phyloP scores from a whole-genome alignment of 106 monocot genomes.

The Triglochin maritima region DNA sequence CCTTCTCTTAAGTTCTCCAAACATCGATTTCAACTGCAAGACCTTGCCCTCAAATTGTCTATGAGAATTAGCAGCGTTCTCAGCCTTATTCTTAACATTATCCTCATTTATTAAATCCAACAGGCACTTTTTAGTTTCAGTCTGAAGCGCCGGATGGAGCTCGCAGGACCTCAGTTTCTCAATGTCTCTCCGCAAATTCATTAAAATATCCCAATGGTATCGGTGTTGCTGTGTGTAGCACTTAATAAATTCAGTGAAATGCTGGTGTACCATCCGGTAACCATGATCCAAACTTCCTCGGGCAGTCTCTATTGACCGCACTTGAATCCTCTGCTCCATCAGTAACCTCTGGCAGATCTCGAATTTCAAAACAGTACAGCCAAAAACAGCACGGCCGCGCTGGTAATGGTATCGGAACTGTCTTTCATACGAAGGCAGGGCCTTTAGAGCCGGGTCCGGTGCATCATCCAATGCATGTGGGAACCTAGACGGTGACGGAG shows the following conservation, averaged over 20 bases:
- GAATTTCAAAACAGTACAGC: slow-evolving; percentile 33
- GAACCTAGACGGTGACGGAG: slow-evolving; percentile 27
- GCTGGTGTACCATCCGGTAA: slow-evolving; percentile 44
- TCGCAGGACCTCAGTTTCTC: slow-evolving; percentile 48
- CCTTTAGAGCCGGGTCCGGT: slow-evolving; percentile 80
- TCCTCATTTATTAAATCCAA: slow-evolving; percentile 81
- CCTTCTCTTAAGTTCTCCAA: slow-evolving; percentile 55
- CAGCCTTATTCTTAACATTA: slow-evolving; percentile 53
- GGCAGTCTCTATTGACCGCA: slow-evolving; percentile 72
- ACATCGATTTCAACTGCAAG: slow-evolving; percentile 62
- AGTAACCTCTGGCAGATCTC: slow-evolving; percentile 66
- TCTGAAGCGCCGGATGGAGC: slow-evolving; percentile 60
- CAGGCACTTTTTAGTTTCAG: slow-evolving; percentile 54
- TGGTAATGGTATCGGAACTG: slow-evolving; percentile 81
- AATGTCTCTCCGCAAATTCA: slow-evolving; percentile 58
- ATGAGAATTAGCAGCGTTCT: slow-evolving; percentile 55
- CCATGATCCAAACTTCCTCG: slow-evolving; percentile 64
- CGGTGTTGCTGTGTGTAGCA: slow-evolving; percentile 60
- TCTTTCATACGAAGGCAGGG: slow-evolving; percentile 75
- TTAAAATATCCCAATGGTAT: slow-evolving; percentile 52
- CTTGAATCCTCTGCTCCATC: slow-evolving; percentile 78
- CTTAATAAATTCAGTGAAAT: slow-evolving; percentile 55
- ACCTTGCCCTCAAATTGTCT: slow-evolving; percentile 85
- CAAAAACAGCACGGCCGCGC: slow-evolving; percentile 41
- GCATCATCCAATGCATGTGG: slow-evolving; percentile 60